phyloP scores from a whole-genome alignment of 129 eudicot species.

The Artemisia annua region DNA sequence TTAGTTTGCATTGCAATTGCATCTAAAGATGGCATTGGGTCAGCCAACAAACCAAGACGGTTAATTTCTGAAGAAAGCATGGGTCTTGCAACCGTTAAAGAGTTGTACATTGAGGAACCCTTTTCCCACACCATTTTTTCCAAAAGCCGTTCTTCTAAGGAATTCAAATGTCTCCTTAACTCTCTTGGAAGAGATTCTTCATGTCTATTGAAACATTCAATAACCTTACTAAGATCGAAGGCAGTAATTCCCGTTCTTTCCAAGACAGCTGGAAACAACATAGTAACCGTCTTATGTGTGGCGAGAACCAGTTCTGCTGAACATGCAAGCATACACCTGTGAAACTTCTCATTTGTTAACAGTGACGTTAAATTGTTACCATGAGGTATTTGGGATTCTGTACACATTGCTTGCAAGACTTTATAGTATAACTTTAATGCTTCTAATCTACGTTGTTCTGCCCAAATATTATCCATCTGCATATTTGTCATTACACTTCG shows the following conservation, averaged over 20 bases:
- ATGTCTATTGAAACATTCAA: constrained; percentile 88
- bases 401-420: constrained; percentile 91
- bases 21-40: constrained; percentile 96
- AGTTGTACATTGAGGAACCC: constrained; percentile 97
- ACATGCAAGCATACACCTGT: constrained; percentile 97
- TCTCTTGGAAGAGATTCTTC: constrained; percentile 94
- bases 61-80: constrained; percentile 69
- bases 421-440: constrained; percentile 83
- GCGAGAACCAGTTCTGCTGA: constrained; percentile 98
- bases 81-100: constrained; percentile 76
- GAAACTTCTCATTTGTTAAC: constrained; percentile 90
- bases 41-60: constrained; percentile 89
- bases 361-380: constrained; percentile 77
- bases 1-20: constrained; percentile 74
- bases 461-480: constrained; percentile 95
- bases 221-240: constrained; percentile 55
- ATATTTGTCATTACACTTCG: constrained; percentile 43
- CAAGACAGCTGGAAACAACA: constrained; percentile 96
- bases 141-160: constrained; percentile 86
- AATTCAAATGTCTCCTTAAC: constrained; percentile 82
- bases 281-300: constrained; percentile 94
- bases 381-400: constrained; percentile 70
- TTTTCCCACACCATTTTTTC: constrained; percentile 99
- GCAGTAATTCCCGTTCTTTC: constrained; percentile 97
- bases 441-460: constrained; percentile 82